Conservation (phyloP, 1,284 basidiomycete genomes). For the Puccinia horiana region DNA sequence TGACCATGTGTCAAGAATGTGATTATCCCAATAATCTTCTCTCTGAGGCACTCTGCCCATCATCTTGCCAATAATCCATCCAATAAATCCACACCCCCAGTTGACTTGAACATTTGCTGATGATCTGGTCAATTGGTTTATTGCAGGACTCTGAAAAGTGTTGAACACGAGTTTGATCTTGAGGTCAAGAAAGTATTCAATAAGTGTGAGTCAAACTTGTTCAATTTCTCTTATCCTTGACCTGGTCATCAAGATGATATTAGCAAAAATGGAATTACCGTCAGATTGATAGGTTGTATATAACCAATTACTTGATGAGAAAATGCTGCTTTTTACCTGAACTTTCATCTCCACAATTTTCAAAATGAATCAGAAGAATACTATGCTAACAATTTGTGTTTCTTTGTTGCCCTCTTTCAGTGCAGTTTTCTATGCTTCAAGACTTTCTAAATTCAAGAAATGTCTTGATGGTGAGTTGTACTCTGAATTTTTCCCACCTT, state of each 20-base stretch:
- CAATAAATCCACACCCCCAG: too few relatives aligned
- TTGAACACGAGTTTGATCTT: too few relatives aligned
- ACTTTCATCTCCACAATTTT: neutral
- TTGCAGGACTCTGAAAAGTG: too few relatives aligned
- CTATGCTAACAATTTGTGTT: neutral
- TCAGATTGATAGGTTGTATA: neutral
- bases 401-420: too few relatives aligned
- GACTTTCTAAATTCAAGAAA: too few relatives aligned
- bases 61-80: too few relatives aligned
- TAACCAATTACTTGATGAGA: neutral
- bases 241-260: neutral
- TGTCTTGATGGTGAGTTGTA: too few relatives aligned
- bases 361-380: neutral
- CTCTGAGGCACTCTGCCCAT: constrained; percentile 2
- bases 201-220: neutral
- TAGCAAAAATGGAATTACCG: constrained; percentile 20
- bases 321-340: constrained; percentile 3
- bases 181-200: neutral
- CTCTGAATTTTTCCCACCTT: neutral
- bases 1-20: neutral
- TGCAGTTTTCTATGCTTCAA: too few relatives aligned
- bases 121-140: too few relatives aligned
- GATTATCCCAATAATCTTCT: constrained; percentile 16
- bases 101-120: too few relatives aligned
- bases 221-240: neutral